phyloP scores from a whole-genome alignment of 805 yeast species.

The Ogataea degrootiae region DNA sequence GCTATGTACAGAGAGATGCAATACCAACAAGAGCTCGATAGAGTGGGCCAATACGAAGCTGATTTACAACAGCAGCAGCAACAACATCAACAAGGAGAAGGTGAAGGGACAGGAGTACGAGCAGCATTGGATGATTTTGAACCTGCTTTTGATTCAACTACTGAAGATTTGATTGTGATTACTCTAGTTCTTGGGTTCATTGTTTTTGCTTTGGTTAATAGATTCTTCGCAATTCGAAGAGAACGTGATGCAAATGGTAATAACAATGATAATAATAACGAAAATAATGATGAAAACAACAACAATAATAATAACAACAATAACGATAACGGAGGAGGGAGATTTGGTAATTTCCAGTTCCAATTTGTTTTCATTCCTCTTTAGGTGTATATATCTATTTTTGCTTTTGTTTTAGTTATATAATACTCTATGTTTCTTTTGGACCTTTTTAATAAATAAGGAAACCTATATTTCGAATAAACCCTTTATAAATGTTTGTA shows the following conservation, averaged over 20 bases:
- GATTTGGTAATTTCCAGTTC: conserved; percentile 19
- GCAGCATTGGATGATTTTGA: conserved; percentile 5
- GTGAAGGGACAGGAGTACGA: neutral
- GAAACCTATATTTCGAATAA: too few relatives aligned
- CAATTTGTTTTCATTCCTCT: conserved; percentile 25
- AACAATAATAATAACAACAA: conserved; percentile 2
- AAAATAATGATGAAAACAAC: neutral
- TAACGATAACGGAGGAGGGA: neutral
- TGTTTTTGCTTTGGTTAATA: conserved; percentile 11
- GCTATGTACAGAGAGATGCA: conserved; percentile 5
- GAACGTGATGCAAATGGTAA: conserved; percentile 4
- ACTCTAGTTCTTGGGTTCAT: conserved; percentile 5
- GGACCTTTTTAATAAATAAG: too few relatives aligned
- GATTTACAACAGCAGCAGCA: conserved; percentile 6
- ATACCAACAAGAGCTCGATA: conserved; percentile 7
- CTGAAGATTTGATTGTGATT: conserved; percentile 14
- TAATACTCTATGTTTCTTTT: too few relatives aligned
- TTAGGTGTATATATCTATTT: conserved; percentile 1
- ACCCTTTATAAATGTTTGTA: too few relatives aligned
- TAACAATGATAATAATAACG: conserved; percentile 4
- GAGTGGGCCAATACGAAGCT: conserved; percentile 1
- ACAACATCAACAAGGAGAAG: neutral
- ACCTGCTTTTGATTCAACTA: conserved; percentile 9
- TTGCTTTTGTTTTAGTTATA: neutral
- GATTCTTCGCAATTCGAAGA: conserved; percentile 18